Evolutionary conservation across 306 rosid genomes (phyloP).

Genomic region (Luffa acutangula): DNA sequence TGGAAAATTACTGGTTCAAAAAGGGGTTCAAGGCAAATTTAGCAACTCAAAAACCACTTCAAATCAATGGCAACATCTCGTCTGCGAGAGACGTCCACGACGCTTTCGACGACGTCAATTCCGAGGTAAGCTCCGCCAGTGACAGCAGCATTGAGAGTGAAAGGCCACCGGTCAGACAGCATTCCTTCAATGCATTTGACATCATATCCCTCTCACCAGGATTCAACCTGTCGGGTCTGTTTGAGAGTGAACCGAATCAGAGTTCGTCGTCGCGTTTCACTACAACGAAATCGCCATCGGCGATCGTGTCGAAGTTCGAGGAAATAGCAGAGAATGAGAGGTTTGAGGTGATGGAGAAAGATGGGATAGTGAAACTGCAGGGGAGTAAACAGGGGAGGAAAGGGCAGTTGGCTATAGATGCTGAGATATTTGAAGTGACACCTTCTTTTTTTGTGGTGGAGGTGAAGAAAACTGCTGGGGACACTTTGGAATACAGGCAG

Average conservation of each 20-base stretch:
- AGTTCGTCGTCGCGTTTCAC: slow-evolving; percentile 24
- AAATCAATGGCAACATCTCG: neutral
- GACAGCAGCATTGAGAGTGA: neutral
- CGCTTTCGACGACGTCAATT: slow-evolving; percentile 17
- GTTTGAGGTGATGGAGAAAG: slow-evolving; percentile 34
- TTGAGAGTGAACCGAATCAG: slow-evolving; percentile 28
- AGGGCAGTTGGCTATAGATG: slow-evolving; percentile 46
- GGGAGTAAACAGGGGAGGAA: slow-evolving; percentile 34
- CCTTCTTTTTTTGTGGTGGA: slow-evolving; percentile 51
- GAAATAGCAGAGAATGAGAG: slow-evolving; percentile 41
- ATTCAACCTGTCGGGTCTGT: slow-evolving; percentile 55
- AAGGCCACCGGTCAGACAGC: neutral
- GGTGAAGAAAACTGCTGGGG: slow-evolving; percentile 54
- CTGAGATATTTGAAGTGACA: slow-evolving; percentile 61
- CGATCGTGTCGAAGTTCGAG: slow-evolving; percentile 44
- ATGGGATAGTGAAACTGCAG: slow-evolving; percentile 43
- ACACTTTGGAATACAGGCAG: slow-evolving; percentile 41
- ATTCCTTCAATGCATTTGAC: slow-evolving; percentile 55
- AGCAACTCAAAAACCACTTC: slow-evolving; percentile 2
- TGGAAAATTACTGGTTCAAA: slow-evolving; percentile 47
- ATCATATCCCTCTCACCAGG: slow-evolving; percentile 63
- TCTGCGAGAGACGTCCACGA: slow-evolving; percentile 11
- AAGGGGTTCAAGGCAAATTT: slow-evolving; percentile 27
- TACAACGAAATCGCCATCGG: slow-evolving; percentile 26
- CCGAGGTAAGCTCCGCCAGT: neutral